Percentiles rank a stretch among this genome's conserved stretches.
Evolutionary conservation across 441 rosid genomes (phyloP).

Genomic region (Populus hybrid): DNA sequence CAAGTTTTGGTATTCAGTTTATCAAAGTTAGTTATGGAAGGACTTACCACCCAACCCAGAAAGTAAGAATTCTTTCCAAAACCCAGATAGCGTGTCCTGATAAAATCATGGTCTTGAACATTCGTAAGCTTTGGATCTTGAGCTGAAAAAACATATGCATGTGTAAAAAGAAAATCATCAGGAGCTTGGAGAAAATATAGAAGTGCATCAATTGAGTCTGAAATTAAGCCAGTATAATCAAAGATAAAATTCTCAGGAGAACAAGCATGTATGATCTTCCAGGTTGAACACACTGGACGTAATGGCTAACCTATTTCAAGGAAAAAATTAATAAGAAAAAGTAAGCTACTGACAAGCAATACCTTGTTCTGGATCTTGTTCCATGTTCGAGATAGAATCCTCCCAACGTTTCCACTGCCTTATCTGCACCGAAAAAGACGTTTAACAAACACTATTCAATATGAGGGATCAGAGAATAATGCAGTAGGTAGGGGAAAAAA

Average conservation of each 20-base stretch:
- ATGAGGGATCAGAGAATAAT: neutral
- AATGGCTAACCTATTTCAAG: neutral
- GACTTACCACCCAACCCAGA: slow-evolving; percentile 73
- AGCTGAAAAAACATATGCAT: slow-evolving; percentile 39
- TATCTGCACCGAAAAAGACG: slow-evolving; percentile 33
- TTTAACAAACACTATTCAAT: neutral
- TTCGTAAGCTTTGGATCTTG: slow-evolving; percentile 45
- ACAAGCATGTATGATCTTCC: neutral
- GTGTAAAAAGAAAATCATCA: neutral
- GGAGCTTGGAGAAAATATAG: neutral
- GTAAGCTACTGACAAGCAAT: neutral
- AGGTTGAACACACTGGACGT: neutral
- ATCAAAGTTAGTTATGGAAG: neutral
- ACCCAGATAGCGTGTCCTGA: slow-evolving; percentile 63
- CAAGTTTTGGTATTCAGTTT: neutral
- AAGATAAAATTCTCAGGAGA: neutral
- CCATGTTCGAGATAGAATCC: slow-evolving; percentile 33
- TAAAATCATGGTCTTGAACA: slow-evolving; percentile 70
- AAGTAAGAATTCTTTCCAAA: slow-evolving; percentile 52
- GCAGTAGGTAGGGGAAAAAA: neutral
- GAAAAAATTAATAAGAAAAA: neutral
- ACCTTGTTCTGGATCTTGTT: slow-evolving; percentile 41
- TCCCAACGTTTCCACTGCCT: slow-evolving; percentile 82
- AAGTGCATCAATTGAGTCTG: neutral
- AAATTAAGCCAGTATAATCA: neutral